Conservation (phyloP, 345 rosid species). For the Mallotus nudiflorus region DNA sequence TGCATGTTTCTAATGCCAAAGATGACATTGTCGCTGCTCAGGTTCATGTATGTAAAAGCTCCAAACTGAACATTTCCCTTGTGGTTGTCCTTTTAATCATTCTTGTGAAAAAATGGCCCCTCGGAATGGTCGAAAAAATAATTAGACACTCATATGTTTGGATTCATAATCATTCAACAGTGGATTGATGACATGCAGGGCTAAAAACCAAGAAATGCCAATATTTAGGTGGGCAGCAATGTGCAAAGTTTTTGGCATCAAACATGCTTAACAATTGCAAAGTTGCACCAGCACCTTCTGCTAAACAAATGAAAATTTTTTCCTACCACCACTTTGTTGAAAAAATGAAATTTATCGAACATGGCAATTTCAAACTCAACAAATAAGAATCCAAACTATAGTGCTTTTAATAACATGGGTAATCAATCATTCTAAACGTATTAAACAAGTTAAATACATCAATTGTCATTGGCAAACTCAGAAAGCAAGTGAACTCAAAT, state of each 20-base stretch:
- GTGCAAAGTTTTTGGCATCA: neutral
- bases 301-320: no score
- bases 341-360: no score
- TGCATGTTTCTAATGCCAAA: no score
- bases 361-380: neutral
- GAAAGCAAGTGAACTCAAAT: neutral
- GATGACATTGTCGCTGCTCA: neutral
- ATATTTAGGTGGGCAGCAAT: no score
- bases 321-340: no score
- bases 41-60: neutral
- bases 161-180: neutral
- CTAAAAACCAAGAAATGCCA: no score
- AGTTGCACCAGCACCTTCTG: conserved; percentile 1
- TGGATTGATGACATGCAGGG: neutral
- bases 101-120: neutral
- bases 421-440: no score
- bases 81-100: neutral
- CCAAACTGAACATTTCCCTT: neutral
- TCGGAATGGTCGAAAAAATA: neutral
- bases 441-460: neutral
- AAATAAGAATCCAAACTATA: neutral
- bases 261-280: neutral
- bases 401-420: no score
- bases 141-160: neutral
- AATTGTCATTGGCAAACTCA: neutral